Conservation (phyloP, 148 eudicot species). For the Euryodendron excelsum region DNA sequence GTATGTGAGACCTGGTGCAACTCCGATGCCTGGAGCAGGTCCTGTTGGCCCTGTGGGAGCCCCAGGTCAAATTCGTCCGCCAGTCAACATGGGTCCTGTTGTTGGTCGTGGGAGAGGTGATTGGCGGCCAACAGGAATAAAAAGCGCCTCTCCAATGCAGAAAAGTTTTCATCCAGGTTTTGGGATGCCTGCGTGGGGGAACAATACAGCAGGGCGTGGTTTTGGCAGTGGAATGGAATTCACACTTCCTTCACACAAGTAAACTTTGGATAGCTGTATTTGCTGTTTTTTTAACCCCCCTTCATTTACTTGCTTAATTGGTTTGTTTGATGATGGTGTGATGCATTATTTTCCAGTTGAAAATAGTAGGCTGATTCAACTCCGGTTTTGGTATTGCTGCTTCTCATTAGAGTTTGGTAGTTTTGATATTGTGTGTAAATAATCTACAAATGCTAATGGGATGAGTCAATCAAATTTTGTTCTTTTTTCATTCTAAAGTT, state of each 20-base stretch:
- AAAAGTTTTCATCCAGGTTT: slow-evolving; percentile 70
- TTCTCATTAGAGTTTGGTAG: not conserved
- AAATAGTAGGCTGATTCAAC: not conserved
- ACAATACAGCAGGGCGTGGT: slow-evolving; percentile 64
- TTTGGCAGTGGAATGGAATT: slow-evolving; percentile 77
- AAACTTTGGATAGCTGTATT: slow-evolving; percentile 7
- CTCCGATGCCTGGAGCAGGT: slow-evolving; percentile 61
- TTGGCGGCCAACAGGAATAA: slow-evolving; percentile 70
- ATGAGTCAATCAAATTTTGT: no score
- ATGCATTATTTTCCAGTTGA: not conserved
- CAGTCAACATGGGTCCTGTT: slow-evolving; percentile 37
- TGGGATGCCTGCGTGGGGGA: slow-evolving; percentile 59
- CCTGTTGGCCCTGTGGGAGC: slow-evolving; percentile 45
- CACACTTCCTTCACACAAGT: slow-evolving; percentile 99
- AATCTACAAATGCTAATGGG: no score
- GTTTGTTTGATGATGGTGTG: not conserved
- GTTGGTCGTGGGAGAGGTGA: slow-evolving; percentile 95
- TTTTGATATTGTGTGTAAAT: no score
- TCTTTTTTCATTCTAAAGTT: no score
- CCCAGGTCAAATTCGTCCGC: slow-evolving; percentile 66
- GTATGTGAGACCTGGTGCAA: slow-evolving; percentile 96
- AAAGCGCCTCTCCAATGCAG: slow-evolving; percentile 48
- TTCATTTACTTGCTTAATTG: not conserved
- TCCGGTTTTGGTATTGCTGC: not conserved
- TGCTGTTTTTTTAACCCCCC: not conserved